Base-by-base conservation (phyloP, 768 basidiomycete species). In the Mrakia hoshinonis region DNA sequence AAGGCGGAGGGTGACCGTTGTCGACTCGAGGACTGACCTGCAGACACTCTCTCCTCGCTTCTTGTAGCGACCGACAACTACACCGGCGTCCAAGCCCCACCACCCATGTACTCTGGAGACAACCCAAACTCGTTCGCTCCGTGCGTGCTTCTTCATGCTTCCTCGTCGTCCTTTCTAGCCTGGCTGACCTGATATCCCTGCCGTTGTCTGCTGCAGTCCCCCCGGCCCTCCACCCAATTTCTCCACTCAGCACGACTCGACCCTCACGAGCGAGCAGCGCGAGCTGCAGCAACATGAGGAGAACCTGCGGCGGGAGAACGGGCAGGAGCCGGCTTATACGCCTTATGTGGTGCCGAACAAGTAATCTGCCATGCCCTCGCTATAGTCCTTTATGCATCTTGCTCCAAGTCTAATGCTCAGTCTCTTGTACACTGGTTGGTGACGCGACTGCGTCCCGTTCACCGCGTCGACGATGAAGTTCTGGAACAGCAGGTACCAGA, bases 401-500 rank as follows among this genome's bases (percentile, higher is more conserved):
- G n/a, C n/a, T n/a, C n/a, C n/a, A n/a, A n/a, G n/a, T n/a, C n/a
- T n/a, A n/a, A n/a, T n/a, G n/a, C n/a, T n/a, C n/a, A n/a, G n/a
- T n/a, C n/a, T n/a, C n/a, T n/a, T n/a, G n/a, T n/a, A n/a, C n/a
- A n/a, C n/a, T n/a, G n/a, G n/a, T n/a, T n/a, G n/a, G n/a, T n/a
- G n/a, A n/a, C n/a, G n/a, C n/a, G 76, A 94, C 82, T 38, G 22
- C 18, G 85, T 79, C 4, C 92, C 92, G 77, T 97, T 95, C 24
- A 89, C 68, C 0, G 85, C 85, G 72, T 87, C 90, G 13, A 69
- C 68, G 74, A 89, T 86, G 79, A 94, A 94, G 75, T 90, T 91
- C 75, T 99, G 95, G 83, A 99, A 98, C 1, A 99, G 83, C 26
- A 95, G 82, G 81, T 87, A 99, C 82, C 87, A 94, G 79, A 94